Evolutionary conservation across 2,329 filamentous ascomycete species (phyloP).

Genomic region (Aspergillus unguis): DNA sequence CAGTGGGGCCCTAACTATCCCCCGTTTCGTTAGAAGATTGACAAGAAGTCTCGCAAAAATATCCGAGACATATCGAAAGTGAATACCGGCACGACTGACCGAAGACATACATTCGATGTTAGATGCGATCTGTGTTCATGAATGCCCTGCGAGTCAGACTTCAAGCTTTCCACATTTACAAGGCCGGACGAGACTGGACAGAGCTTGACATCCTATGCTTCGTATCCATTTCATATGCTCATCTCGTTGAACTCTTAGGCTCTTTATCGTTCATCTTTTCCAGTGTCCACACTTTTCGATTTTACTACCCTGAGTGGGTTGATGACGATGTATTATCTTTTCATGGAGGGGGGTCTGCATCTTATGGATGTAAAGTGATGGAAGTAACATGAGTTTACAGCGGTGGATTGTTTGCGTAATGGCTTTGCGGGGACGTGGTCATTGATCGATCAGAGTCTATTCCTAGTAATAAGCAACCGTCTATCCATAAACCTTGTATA

Average conservation of each 20-base stretch:
- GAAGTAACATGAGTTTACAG: constrained; percentile 14
- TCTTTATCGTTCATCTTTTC: constrained; percentile 7
- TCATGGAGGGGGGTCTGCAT: constrained; percentile 19
- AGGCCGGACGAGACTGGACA: constrained; percentile 1
- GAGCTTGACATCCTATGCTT: constrained; percentile 8
- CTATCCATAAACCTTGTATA: constrained; percentile 6
- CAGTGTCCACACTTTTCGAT: background rate
- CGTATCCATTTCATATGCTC: constrained; percentile 11
- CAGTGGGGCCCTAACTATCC: constrained; percentile 39
- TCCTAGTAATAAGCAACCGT: no score
- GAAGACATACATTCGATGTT: constrained; percentile 13
- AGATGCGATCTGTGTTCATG: constrained; percentile 14
- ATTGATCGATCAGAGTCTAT: background rate
- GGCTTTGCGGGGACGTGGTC: constrained; percentile 12
- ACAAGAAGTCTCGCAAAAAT: background rate
- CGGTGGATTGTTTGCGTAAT: constrained; percentile 17
- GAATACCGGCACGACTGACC: background rate
- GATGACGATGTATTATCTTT: constrained; percentile 14
- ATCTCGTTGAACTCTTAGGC: constrained; percentile 10
- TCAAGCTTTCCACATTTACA: constrained; percentile 12
- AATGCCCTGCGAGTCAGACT: constrained; percentile 8
- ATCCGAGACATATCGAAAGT: constrained; percentile 2
- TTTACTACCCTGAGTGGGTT: background rate
- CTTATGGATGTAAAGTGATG: constrained; percentile 13
- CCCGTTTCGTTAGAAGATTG: constrained; percentile 33